Percentiles rank a stretch among this genome's conserved stretches.
Evolutionary conservation across 768 basidiomycete genomes (phyloP).

Genomic region (Mycena leptocephala): DNA sequence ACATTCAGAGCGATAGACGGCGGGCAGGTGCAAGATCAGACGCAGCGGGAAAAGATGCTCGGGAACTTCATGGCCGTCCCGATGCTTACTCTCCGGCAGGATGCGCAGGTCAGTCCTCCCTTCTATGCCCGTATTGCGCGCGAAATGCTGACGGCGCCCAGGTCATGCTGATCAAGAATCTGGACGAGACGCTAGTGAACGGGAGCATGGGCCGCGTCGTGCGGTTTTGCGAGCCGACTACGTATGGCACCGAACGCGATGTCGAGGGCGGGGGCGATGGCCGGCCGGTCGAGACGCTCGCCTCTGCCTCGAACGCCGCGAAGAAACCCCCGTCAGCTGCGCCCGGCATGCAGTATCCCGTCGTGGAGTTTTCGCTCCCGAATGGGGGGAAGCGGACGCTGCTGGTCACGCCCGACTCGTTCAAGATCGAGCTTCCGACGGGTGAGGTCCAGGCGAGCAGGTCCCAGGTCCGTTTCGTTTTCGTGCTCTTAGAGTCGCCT

Average conservation of each 20-base stretch:
- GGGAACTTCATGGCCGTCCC: conserved; percentile 93
- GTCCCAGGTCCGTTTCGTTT: conserved; percentile 73
- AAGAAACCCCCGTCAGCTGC: conserved; percentile 43
- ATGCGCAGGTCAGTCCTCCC: conserved; percentile 73
- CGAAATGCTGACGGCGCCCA: conserved; percentile 54
- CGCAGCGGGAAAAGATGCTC: conserved; percentile 84
- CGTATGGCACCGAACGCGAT: conserved; percentile 62
- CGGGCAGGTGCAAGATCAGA: conserved; percentile 67
- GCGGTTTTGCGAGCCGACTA: conserved; percentile 75
- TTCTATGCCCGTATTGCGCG: background rate
- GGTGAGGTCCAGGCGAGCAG: conserved; percentile 89
- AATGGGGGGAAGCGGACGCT: conserved; percentile 69
- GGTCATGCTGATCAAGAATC: conserved; percentile 97
- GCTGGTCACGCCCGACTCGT: conserved; percentile 79
- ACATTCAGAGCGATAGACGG: conserved; percentile 76
- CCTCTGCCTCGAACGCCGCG: conserved; percentile 37
- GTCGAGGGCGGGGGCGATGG: conserved; percentile 43
- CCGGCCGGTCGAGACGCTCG: conserved; percentile 50
- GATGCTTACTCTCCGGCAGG: conserved; percentile 77
- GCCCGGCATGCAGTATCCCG: conserved; percentile 62
- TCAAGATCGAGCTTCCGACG: conserved; percentile 91
- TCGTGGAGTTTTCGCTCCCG: conserved; percentile 84
- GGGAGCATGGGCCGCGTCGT: conserved; percentile 93
- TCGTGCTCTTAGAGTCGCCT: too few relatives aligned
- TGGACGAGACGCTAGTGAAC: conserved; percentile 93